Evolutionary conservation across 495 filamentous ascomycete species (phyloP).

Genomic region (Sphaerosporella brunnea): DNA sequence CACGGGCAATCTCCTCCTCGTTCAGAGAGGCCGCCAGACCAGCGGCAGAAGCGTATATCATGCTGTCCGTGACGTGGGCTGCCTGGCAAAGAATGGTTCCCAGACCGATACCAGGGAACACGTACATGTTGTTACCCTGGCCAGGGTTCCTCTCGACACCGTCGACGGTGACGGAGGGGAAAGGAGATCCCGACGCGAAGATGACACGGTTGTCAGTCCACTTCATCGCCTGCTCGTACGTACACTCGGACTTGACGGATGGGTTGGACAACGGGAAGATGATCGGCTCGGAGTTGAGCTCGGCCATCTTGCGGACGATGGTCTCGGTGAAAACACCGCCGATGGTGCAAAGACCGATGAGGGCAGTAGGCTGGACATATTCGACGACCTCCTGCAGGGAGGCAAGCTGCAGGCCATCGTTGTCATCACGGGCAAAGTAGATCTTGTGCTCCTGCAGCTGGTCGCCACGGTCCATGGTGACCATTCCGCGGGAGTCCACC

Average conservation of each 20-base stretch:
- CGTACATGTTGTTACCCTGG: slow-evolving; percentile 65
- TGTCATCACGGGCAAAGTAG: slow-evolving; percentile 87
- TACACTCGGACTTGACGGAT: slow-evolving; percentile 88
- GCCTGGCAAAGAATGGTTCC: slow-evolving; percentile 86
- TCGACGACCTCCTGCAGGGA: slow-evolving; percentile 84
- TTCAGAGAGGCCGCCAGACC: slow-evolving; percentile 65
- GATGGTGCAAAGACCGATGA: slow-evolving; percentile 87
- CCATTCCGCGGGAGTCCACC: slow-evolving; percentile 83
- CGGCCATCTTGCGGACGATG: slow-evolving; percentile 61
- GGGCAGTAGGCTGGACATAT: slow-evolving; percentile 79
- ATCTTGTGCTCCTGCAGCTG: slow-evolving; percentile 92
- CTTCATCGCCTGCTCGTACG: slow-evolving; percentile 73
- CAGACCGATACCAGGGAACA: slow-evolving; percentile 93
- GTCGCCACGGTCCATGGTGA: slow-evolving; percentile 85
- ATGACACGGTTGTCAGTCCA: slow-evolving; percentile 79
- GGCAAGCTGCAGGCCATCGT: slow-evolving; percentile 76
- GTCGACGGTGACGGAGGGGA: slow-evolving; percentile 50
- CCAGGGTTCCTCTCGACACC: slow-evolving; percentile 65
- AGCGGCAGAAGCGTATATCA: slow-evolving; percentile 83
- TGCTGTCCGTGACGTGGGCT: slow-evolving; percentile 75
- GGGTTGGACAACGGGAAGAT: slow-evolving; percentile 83
- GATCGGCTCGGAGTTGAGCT: slow-evolving; percentile 51
- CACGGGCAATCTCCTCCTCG: slow-evolving; percentile 57
- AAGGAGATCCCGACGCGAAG: slow-evolving; percentile 90
- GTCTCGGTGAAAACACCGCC: slow-evolving; percentile 85